These are phyloP conservation scores for Fimicolochytrium jonesii DNA, from an alignment of 192 early-diverging fungal genomes.

Conservation along the genomic window DNA sequence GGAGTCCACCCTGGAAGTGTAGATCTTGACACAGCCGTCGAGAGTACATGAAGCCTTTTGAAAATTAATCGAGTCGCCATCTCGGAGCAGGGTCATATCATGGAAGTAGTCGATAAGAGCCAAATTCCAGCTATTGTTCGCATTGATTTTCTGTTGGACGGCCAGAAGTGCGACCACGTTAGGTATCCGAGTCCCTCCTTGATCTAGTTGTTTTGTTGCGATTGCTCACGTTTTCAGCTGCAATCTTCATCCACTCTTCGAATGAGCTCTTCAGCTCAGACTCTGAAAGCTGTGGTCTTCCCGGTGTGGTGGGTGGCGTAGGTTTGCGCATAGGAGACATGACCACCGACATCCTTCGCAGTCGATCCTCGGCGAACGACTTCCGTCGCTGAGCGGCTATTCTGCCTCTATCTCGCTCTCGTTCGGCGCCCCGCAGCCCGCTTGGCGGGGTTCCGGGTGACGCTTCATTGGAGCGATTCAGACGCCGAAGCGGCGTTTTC, in stretches of 20 bases:
- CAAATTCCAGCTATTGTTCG: constrained; percentile 91
- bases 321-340: background rate
- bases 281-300: constrained; percentile 7
- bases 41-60: constrained; percentile 96
- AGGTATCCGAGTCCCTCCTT: no score
- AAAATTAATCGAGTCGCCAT: constrained; percentile 98
- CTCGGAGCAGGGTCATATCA: constrained; percentile 87
- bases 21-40: constrained; percentile 96
- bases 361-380: constrained; percentile 7
- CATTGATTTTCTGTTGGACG: constrained; percentile 81
- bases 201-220: no score
- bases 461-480: background rate
- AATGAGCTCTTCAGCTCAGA: constrained; percentile 45
- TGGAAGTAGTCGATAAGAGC: constrained; percentile 98
- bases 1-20: constrained; percentile 93
- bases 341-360: constrained; percentile 4
- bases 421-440: no score
- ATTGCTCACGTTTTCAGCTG: constrained; percentile 76
- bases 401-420: background rate
- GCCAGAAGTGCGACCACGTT: no score
- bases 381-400: background rate
- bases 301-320: background rate
- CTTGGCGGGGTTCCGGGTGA: no score
- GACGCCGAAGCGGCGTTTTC: background rate
- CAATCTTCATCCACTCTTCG: constrained; percentile 98